phyloP scores from a whole-genome alignment of 2,329 filamentous ascomycete genomes.

The Trichoderma arundinaceum region DNA sequence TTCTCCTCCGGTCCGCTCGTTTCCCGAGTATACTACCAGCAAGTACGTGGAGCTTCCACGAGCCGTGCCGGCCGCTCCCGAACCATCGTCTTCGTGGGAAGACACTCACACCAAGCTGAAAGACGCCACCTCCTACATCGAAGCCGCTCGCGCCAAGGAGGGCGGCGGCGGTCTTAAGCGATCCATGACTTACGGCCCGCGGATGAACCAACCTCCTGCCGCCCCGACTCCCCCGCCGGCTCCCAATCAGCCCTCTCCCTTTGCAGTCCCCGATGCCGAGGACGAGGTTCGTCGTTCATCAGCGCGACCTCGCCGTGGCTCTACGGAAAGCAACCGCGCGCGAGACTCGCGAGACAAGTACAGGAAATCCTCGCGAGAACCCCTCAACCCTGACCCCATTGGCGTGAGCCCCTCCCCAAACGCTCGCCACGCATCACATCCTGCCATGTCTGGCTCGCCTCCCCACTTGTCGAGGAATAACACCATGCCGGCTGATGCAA shows the following conservation, averaged over 20 bases:
- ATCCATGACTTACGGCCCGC: conserved; percentile 36
- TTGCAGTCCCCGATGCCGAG: conserved; percentile 40
- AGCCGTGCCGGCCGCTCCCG: conserved; percentile 31
- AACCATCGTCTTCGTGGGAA: conserved; percentile 36
- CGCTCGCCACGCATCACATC: conserved; percentile 40
- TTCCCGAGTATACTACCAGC: conserved; percentile 21
- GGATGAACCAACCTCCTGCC: conserved; percentile 40
- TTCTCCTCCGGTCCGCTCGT: conserved; percentile 27
- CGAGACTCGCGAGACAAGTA: conserved; percentile 42
- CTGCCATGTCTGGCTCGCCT: conserved; percentile 42
- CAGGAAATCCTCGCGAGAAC: conserved; percentile 43
- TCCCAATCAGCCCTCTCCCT: conserved; percentile 38
- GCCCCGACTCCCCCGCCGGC: conserved; percentile 47
- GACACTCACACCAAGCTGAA: conserved; percentile 34
- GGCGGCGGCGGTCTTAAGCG: conserved; percentile 32
- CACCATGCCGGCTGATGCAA: conserved; percentile 45
- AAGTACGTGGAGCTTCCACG: conserved; percentile 29
- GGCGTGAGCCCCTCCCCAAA: conserved; percentile 42
- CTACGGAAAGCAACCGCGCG: conserved; percentile 38
- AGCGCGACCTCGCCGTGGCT: conserved; percentile 44
- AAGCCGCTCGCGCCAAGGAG: conserved; percentile 41
- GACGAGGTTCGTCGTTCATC: conserved; percentile 45
- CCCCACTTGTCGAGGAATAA: conserved; percentile 45
- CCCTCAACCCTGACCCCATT: conserved; percentile 43
- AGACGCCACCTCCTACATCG: conserved; percentile 42